Percentiles rank a stretch among this genome's conserved stretches.
Evolutionary conservation across 805 yeast genomes (phyloP).

Genomic region (Yarrowia porcina): DNA sequence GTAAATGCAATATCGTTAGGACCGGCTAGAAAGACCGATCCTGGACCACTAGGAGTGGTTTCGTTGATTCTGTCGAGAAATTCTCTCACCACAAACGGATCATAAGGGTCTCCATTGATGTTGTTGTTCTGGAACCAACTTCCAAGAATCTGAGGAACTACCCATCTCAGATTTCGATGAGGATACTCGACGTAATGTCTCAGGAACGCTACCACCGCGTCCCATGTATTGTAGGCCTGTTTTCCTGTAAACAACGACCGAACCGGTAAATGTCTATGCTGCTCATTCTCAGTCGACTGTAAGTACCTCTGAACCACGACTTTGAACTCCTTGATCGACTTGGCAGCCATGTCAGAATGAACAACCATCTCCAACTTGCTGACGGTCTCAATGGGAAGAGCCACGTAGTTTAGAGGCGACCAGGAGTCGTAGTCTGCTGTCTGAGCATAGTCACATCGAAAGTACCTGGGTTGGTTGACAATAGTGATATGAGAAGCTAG

Average conservation of each 20-base stretch:
- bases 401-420: conserved; percentile 19
- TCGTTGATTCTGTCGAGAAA: conserved; percentile 7
- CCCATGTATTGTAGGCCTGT: conserved; percentile 16
- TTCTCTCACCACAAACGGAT: background rate
- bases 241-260: background rate
- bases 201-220: background rate
- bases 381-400: background rate
- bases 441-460: conserved; percentile 13
- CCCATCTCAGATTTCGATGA: conserved; percentile 1
- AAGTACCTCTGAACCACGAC: background rate
- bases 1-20: conserved; percentile 7
- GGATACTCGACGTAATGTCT: conserved; percentile 13
- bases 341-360: background rate
- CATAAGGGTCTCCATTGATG: background rate
- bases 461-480: background rate
- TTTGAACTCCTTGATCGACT: background rate
- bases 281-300: background rate
- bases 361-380: background rate
- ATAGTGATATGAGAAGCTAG: background rate
- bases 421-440: conserved; percentile 22
- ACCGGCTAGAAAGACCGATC: conserved; percentile 11
- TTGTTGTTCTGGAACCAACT: background rate
- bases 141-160: background rate
- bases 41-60: background rate
- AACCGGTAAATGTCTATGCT: background rate